These are phyloP conservation scores for Arthrobotrys pseudoclavata DNA, from an alignment of 2,329 filamentous ascomycete genomes.

Conservation along the genomic window DNA sequence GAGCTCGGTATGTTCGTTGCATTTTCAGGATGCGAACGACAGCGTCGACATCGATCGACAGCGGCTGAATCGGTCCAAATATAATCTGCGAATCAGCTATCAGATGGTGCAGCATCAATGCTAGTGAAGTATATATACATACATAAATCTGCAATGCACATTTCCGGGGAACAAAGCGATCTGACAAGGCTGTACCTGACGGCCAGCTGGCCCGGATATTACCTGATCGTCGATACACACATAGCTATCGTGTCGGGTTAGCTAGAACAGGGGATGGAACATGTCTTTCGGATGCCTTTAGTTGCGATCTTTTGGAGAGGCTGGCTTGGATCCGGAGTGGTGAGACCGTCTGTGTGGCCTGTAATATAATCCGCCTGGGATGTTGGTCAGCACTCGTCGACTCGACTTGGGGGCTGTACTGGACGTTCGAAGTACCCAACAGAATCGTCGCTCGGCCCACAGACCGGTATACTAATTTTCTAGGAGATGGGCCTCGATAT, in stretches of 20 bases:
- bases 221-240: conserved; percentile 1
- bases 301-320: not conserved
- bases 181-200: conserved; percentile 37
- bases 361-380: not conserved
- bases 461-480: not conserved
- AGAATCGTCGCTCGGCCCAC: not conserved
- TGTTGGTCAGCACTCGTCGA: not conserved
- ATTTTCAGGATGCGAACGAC: not conserved
- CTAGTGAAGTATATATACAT: too few relatives aligned
- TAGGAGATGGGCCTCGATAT: conserved; percentile 3
- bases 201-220: not conserved
- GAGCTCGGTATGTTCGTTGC: not conserved
- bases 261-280: conserved; percentile 1
- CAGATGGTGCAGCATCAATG: conserved; percentile 16
- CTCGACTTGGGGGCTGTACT: not conserved
- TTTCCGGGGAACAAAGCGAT: conserved; percentile 32
- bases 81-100: conserved; percentile 48
- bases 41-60: conserved; percentile 6
- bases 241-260: not conserved
- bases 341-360: conserved; percentile 18
- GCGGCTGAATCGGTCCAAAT: conserved; percentile 49
- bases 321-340: conserved; percentile 11
- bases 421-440: too few relatives aligned
- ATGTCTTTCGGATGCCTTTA: not conserved
- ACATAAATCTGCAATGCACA: conserved; percentile 23